phyloP scores from a whole-genome alignment of 805 yeast species.

The Candida vaughaniae region DNA sequence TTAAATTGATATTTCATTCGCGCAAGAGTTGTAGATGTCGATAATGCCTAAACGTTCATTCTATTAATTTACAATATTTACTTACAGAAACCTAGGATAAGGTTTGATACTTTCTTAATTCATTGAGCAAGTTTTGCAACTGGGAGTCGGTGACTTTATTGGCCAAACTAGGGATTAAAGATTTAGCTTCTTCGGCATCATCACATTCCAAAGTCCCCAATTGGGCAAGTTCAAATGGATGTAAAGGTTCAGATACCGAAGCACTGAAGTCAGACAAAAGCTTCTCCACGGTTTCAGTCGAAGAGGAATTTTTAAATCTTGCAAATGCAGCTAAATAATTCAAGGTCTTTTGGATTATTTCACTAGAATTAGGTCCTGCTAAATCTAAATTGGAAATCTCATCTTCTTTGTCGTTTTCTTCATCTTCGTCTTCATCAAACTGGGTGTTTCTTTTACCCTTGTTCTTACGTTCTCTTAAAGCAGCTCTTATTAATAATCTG shows the following conservation, averaged over 20 bases:
- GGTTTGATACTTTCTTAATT: conserved; percentile 62
- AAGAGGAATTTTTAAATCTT: conserved; percentile 86
- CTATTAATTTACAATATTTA: not conserved
- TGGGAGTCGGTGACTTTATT: conserved; percentile 84
- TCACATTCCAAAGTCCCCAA: conserved; percentile 89
- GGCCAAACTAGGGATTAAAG: conserved; percentile 83
- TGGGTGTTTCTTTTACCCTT: conserved; percentile 35
- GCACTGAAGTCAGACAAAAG: conserved; percentile 67
- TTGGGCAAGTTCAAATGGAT: conserved; percentile 96
- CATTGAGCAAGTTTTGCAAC: conserved; percentile 82
- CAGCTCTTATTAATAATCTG: conserved; percentile 84
- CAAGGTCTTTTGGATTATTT: conserved; percentile 87
- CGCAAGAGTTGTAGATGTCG: too few species aligned
- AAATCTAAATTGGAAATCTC: conserved; percentile 46
- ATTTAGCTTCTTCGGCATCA: conserved; percentile 95
- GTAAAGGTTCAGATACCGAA: conserved; percentile 54
- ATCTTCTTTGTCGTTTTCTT: conserved; percentile 37
- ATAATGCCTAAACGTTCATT: too few species aligned
- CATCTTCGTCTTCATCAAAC: conserved; percentile 32
- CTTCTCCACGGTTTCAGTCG: conserved; percentile 91
- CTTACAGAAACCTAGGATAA: conserved; percentile 25
- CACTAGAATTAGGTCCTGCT: conserved; percentile 75
- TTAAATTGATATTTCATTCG: not conserved
- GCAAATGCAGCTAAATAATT: conserved; percentile 84
- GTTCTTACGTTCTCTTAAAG: conserved; percentile 61